Evolutionary conservation across 106 monocot genomes (phyloP), one percentile per base, ranked within the genome.

Genomic region (Allium sativum): DNA sequence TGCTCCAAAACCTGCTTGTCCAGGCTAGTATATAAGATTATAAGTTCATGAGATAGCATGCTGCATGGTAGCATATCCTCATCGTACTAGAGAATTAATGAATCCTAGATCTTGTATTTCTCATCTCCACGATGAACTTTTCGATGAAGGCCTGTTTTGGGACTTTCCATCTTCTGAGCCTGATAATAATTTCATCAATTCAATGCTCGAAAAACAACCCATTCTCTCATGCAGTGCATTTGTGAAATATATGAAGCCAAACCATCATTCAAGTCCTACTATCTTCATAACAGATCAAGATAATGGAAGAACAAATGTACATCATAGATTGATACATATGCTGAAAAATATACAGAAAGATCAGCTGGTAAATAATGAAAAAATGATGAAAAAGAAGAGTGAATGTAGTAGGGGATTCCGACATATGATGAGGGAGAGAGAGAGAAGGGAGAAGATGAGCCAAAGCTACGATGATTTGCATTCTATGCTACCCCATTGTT

Each of bases 371-470:
- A 44, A 12, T 47, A 45, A 12, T 31, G 31, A 31, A 31, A 31
- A 31, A 3, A 31, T 31, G 31, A 31, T 1, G 31, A 0, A 22
- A 16, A 17, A 41, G 16, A 31, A 51, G 7, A 51, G 10, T 9
- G 59, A 68, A 66, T n/a, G 40, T 22, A 78, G 82, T 72, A 69
- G 81, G 16, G 78, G 85, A 55, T 89, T 89, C 64, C 72, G 76
- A 45, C 93, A 93, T 56, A 93, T 86, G 93, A 93, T 89, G 85
- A 65, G 89, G 52, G 93, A 93, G 78, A 51, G 93, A 66, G 73
- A 74, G 48, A 52, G 93, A 59, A 72, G 93, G 55, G 93, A 89
- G 89, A 81, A 79, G 67, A 66, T 89, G 21, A 89, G 93, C 70
- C 89, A 93, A 80, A 81, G 83, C 68, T 93, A 93, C 40, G 76